Evolutionary conservation across 768 basidiomycete genomes (phyloP).

Genomic region (Amanita pseudoporphyria): DNA sequence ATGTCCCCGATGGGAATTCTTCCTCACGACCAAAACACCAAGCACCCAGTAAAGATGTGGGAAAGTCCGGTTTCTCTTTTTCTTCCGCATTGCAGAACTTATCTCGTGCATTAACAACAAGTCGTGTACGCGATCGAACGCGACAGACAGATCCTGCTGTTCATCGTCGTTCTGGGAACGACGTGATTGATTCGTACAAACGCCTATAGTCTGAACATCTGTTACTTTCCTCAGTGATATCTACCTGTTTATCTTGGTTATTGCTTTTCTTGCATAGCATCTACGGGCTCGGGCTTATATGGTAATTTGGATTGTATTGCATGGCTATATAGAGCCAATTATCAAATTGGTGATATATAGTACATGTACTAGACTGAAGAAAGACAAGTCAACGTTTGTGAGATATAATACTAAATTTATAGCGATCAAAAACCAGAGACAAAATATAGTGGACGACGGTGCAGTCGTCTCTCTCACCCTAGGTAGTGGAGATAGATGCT

Average conservation of each 20-base stretch:
- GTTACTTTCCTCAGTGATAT: too few species aligned
- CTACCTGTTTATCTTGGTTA: too few species aligned
- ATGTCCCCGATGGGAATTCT: background rate
- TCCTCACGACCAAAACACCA: background rate
- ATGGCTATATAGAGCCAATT: background rate
- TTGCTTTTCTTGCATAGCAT: background rate
- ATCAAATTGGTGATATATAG: background rate
- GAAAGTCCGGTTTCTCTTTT: slow-evolving; percentile 4
- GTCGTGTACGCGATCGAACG: background rate
- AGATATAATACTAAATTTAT: too few species aligned
- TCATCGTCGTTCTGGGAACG: background rate
- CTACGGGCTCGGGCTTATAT: background rate
- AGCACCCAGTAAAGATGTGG: background rate
- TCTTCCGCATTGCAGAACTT: background rate
- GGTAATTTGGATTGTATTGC: background rate
- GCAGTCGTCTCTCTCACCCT: too few species aligned
- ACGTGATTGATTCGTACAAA: background rate
- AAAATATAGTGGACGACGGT: too few species aligned
- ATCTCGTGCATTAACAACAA: slow-evolving; percentile 2
- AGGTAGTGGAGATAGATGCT: slow-evolving; percentile 10
- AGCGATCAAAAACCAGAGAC: too few species aligned
- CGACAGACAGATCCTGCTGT: background rate
- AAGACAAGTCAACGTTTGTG: too few species aligned
- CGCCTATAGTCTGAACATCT: background rate
- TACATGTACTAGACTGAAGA: background rate